Evolutionary conservation across 805 yeast species (phyloP).

Genomic region (Saccharomycopsis guyanensis): DNA sequence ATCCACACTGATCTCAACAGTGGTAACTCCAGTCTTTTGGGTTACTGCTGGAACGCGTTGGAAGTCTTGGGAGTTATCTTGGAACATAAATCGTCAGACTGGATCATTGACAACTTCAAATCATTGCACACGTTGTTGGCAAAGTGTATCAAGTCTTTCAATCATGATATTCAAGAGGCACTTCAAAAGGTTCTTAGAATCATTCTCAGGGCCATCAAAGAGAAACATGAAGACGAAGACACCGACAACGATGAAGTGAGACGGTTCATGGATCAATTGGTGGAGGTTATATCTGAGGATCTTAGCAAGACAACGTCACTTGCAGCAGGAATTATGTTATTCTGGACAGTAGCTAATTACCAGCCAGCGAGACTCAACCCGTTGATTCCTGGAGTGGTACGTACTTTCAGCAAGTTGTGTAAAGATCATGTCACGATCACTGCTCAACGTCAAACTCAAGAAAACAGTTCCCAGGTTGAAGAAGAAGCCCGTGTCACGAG

Average conservation of each 20-base stretch:
- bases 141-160: constrained; percentile 73
- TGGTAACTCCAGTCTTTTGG: constrained; percentile 47
- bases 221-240: constrained; percentile 43
- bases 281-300: constrained; percentile 71
- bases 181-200: constrained; percentile 67
- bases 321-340: constrained; percentile 78
- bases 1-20: constrained; percentile 69
- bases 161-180: constrained; percentile 81
- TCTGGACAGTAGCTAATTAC: constrained; percentile 73
- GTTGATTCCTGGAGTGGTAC: constrained; percentile 67
- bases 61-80: constrained; percentile 82
- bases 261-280: constrained; percentile 51
- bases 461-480: constrained; percentile 38
- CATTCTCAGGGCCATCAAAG: constrained; percentile 58
- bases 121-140: constrained; percentile 69
- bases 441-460: constrained; percentile 39
- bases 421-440: constrained; percentile 75
- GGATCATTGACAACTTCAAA: constrained; percentile 69
- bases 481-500: constrained; percentile 78
- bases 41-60: constrained; percentile 81
- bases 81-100: constrained; percentile 64
- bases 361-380: constrained; percentile 71
- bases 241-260: constrained; percentile 56
- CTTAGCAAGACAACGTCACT: constrained; percentile 53
- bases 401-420: constrained; percentile 81